Evolutionary conservation across 352 stramenopile species (phyloP).

Genomic region (Pythium rhizo-oryzae): DNA sequence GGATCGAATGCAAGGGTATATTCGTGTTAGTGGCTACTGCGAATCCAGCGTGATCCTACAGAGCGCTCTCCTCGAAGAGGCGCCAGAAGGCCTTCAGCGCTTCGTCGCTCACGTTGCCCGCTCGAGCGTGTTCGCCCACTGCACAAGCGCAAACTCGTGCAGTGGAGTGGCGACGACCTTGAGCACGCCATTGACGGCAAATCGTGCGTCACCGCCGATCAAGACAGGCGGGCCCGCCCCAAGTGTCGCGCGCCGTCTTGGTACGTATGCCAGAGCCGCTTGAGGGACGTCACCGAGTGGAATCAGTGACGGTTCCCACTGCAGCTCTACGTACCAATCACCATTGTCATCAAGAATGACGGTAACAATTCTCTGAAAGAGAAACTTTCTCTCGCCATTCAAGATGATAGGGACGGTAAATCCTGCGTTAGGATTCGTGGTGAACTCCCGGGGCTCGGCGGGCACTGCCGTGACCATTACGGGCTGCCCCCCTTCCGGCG

Average conservation of each 20-base stretch:
- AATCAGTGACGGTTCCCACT: neutral
- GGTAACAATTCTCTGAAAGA: neutral
- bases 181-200: neutral
- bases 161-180: neutral
- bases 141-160: neutral
- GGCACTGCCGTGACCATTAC: neutral
- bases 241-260: too few relatives aligned
- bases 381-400: neutral
- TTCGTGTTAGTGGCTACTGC: too few relatives aligned
- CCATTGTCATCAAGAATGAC: neutral
- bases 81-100: too few relatives aligned
- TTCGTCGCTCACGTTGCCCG: too few relatives aligned
- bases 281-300: neutral
- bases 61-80: too few relatives aligned
- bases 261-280: neutral
- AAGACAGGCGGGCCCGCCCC: too few relatives aligned
- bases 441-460: neutral
- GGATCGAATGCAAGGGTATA: too few relatives aligned
- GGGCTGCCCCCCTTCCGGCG: neutral
- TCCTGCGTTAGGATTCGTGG: neutral
- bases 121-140: neutral
- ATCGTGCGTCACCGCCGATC: neutral
- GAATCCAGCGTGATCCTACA: too few relatives aligned
- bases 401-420: neutral
- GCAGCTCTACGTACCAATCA: neutral